Conservation (phyloP, 805 yeast genomes). For the Monosporozyma unispora region DNA sequence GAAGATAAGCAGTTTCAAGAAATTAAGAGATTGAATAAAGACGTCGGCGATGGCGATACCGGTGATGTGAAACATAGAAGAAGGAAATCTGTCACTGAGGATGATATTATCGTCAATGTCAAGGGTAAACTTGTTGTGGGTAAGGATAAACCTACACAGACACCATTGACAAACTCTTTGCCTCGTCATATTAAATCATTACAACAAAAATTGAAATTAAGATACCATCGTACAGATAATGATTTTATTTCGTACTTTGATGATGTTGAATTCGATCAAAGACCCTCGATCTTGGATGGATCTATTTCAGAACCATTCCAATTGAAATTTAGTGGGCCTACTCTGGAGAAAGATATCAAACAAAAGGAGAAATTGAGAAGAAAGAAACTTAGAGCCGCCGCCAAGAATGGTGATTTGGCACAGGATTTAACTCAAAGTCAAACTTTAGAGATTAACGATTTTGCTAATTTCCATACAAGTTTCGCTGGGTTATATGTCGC, state of each 20-base stretch:
- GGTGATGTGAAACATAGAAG: conserved; percentile 2
- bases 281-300: conserved; percentile 47
- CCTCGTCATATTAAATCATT: conserved; percentile 11
- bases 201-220: conserved; percentile 15
- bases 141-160: background rate
- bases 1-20: conserved; percentile 1
- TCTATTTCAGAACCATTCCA: conserved; percentile 24
- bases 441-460: background rate
- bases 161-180: background rate
- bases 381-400: background rate
- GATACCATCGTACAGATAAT: conserved; percentile 14
- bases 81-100: conserved; percentile 12
- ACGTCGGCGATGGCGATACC: background rate
- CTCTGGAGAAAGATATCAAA: conserved; percentile 19
- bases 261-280: conserved; percentile 40
- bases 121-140: background rate
- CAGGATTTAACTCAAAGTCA: background rate
- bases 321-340: conserved; percentile 24
- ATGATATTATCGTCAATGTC: background rate
- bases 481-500: conserved; percentile 78
- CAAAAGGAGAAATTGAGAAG: conserved; percentile 8
- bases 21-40: conserved; percentile 12
- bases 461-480: conserved; percentile 9
- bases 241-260: conserved; percentile 42
- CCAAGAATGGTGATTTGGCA: background rate